A percentile compares a stretch with the other conserved stretches of the same genome.
phyloP scores from a whole-genome alignment of 1,139 yeast species.

The Zygoascus sp. region DNA sequence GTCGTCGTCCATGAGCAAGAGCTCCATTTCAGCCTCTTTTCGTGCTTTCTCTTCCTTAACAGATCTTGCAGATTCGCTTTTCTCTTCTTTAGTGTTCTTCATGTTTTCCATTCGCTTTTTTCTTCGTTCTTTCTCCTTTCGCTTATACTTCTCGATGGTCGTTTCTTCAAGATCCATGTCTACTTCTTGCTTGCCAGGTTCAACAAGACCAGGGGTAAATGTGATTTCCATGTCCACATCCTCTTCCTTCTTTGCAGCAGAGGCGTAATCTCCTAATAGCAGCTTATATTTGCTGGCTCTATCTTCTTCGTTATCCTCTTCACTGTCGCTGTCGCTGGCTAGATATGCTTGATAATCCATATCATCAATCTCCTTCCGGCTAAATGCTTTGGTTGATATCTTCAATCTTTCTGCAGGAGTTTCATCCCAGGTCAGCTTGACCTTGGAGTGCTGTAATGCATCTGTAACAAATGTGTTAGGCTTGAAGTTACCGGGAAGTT shows the following conservation, averaged over 20 bases:
- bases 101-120: constrained; percentile 71
- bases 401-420: constrained; percentile 90
- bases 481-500: constrained; percentile 70
- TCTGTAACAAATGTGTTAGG: constrained; percentile 87
- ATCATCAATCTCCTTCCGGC: constrained; percentile 87
- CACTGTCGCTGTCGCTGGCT: constrained; percentile 78
- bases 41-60: constrained; percentile 35
- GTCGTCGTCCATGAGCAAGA: constrained; percentile 66
- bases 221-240: constrained; percentile 91
- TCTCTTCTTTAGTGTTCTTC: constrained; percentile 51
- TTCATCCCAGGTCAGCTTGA: constrained; percentile 95
- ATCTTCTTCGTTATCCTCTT: constrained; percentile 40
- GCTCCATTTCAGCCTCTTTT: constrained; percentile 66
- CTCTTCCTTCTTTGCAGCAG: constrained; percentile 30
- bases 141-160: constrained; percentile 74
- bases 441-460: constrained; percentile 90
- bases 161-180: constrained; percentile 55
- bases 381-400: constrained; percentile 72
- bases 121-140: constrained; percentile 91
- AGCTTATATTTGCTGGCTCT: constrained; percentile 61
- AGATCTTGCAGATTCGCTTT: constrained; percentile 34
- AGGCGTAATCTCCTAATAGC: constrained; percentile 48
- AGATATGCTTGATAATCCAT: constrained; percentile 95
- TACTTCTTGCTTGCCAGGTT: constrained; percentile 33
- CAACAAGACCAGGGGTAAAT: constrained; percentile 81